Evolutionary conservation across 2,329 filamentous ascomycete species (phyloP).

Genomic region (Aspergillus transmontanensis): DNA sequence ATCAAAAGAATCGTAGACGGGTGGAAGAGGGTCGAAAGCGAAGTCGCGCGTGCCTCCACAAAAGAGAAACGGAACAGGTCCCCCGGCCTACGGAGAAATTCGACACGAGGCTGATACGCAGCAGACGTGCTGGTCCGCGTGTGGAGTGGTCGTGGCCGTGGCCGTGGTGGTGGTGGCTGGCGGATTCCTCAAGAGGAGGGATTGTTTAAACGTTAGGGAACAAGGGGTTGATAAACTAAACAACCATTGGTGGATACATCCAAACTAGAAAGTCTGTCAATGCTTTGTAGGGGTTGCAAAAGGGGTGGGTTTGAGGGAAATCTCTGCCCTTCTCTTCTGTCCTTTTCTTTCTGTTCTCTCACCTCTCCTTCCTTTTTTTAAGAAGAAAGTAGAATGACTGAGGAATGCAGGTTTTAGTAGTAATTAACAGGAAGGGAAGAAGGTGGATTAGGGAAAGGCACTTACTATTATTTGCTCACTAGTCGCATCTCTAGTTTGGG

Average conservation of each 20-base stretch:
- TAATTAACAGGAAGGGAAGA: background rate
- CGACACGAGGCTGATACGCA: slow-evolving; percentile 12
- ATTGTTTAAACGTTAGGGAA: slow-evolving; percentile 20
- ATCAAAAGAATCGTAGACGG: background rate
- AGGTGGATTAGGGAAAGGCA: background rate
- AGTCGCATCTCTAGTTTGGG: background rate
- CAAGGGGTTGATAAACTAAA: background rate
- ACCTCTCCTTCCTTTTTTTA: background rate
- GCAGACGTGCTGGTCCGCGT: slow-evolving; percentile 1
- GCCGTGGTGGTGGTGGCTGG: slow-evolving; percentile 24
- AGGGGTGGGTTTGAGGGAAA: background rate
- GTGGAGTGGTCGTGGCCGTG: slow-evolving; percentile 7
- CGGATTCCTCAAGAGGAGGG: slow-evolving; percentile 25
- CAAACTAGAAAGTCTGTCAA: background rate
- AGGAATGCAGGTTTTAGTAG: background rate
- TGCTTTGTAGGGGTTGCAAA: background rate
- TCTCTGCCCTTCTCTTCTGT: background rate
- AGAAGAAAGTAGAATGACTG: background rate
- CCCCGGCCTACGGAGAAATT: slow-evolving; percentile 3
- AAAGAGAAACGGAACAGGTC: slow-evolving; percentile 1
- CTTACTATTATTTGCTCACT: slow-evolving; percentile 2
- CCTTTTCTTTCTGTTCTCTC: background rate
- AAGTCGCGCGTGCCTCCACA: background rate
- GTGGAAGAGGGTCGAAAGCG: background rate
- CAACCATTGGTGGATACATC: background rate